Base-by-base conservation (phyloP, 805 yeast species). In the Metschnikowia matae region DNA sequence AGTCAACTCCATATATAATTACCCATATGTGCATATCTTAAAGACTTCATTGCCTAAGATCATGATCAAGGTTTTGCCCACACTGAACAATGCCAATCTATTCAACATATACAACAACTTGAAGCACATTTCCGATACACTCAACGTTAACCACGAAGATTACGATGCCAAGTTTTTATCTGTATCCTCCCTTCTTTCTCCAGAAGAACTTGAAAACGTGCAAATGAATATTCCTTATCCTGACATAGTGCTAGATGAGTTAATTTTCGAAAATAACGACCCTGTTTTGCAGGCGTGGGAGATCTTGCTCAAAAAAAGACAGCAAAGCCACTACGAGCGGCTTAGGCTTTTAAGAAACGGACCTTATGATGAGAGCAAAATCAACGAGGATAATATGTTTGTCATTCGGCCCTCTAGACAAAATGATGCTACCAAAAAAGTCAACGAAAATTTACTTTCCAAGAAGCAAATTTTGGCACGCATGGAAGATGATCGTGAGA, bases 401-500 rank as follows among this genome's bases (percentile, higher is more conserved):
- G 46, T 38, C 20, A 51, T 57, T 53, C 23, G 67, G 50, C 29
- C 74, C 62, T 56, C 63, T 48, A 43, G 65, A 60, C 48, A 58
- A 61, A 62, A 55, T 54, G 55, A 58, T 63, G 45, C 58, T 46
- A 49, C 15, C 60, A 54, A 63, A 48, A 64, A 61, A 18, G 58
- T 51, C 23, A 54, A 53, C 21, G 61, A 57, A 39, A 53, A 52
- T 23, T 53, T 64, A 43, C 56, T 71, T 4, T 61, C 77, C 4
- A 69, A 69, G 48, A 66, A 81, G 43, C 89, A 85, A 56, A 82
- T 87, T 15, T 63, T 89, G 15, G 77, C 81, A 35, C 72, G 98
- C 52, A 89, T 92, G 84, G 97, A 92, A 63, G 91, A 85, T 54
- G 98, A 92, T 64, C 74, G 99, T 57, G 99, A 92, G 64, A 74